phyloP scores from a whole-genome alignment of 495 filamentous ascomycete genomes.

The Entonaema liquescens region DNA sequence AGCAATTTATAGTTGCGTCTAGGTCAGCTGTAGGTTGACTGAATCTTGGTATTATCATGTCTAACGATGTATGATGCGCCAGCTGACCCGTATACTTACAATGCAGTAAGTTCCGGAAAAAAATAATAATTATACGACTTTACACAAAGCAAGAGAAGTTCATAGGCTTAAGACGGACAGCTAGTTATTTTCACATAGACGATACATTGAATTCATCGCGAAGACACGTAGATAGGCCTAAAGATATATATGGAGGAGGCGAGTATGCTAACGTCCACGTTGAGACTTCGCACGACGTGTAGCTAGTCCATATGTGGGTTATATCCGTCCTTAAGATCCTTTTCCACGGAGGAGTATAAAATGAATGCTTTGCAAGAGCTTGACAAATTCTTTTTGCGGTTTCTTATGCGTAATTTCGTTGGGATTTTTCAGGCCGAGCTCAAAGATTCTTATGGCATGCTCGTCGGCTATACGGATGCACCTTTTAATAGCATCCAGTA shows the following conservation, averaged over 20 bases:
- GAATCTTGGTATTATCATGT: no score
- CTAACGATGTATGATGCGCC: no score
- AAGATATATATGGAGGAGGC: neutral
- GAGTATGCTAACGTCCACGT: neutral
- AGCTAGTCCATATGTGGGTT: no score
- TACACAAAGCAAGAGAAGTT: no score
- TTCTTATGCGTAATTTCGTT: neutral
- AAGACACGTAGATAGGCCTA: no score
- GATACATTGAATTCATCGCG: no score
- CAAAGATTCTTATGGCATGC: constrained; percentile 5
- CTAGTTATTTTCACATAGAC: no score
- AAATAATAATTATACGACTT: no score
- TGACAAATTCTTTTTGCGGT: constrained; percentile 28
- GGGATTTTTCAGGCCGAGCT: neutral
- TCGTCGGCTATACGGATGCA: constrained; percentile 65
- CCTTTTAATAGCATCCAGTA: constrained; percentile 53
- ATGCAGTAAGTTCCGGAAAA: no score
- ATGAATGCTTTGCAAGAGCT: constrained; percentile 1
- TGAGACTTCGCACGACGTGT: neutral
- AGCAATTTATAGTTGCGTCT: neutral
- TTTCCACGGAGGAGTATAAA: neutral
- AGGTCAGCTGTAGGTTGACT: neutral
- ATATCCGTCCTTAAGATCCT: neutral
- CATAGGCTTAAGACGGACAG: no score
- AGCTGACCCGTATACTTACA: neutral